phyloP scores from a whole-genome alignment of 2,329 filamentous ascomycete species.

The Calonectria multiphialidica region DNA sequence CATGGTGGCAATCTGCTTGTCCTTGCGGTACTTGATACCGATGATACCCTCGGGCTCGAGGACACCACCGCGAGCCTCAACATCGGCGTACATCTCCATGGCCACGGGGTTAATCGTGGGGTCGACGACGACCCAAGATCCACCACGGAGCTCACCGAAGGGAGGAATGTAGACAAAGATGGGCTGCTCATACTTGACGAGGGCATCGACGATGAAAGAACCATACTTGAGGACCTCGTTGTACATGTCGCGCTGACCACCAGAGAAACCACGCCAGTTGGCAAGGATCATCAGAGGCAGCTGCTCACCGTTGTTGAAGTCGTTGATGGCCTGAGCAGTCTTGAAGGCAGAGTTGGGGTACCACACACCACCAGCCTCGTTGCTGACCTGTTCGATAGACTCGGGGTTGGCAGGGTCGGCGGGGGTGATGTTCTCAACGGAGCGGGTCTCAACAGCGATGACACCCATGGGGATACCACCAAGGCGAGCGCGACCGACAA shows the following conservation, averaged over 20 bases:
- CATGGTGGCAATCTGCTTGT: slow-evolving; percentile 98
- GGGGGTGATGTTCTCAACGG: slow-evolving; percentile 95
- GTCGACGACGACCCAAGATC: slow-evolving; percentile 99
- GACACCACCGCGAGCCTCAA: slow-evolving; percentile 94
- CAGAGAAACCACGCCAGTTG: slow-evolving; percentile 99
- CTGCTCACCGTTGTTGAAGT: slow-evolving; percentile 99
- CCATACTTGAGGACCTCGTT: slow-evolving; percentile 99
- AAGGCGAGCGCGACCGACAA: slow-evolving; percentile 94
- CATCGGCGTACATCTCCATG: slow-evolving; percentile 99
- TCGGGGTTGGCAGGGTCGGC: slow-evolving; percentile 98
- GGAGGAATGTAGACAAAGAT: slow-evolving; percentile 99
- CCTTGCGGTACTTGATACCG: slow-evolving; percentile 97
- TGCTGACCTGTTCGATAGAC: slow-evolving; percentile 94
- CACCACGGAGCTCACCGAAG: slow-evolving; percentile 95
- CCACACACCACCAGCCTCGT: slow-evolving; percentile 98
- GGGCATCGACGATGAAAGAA: slow-evolving; percentile 97
- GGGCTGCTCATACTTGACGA: slow-evolving; percentile 98
- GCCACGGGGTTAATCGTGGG: slow-evolving; percentile 95
- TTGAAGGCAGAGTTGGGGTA: slow-evolving; percentile 99
- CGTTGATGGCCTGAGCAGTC: slow-evolving; percentile 97
- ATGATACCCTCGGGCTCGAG: slow-evolving; percentile 98
- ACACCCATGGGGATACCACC: slow-evolving; percentile 99
- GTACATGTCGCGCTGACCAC: slow-evolving; percentile 99
- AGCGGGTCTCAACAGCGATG: slow-evolving; percentile 94
- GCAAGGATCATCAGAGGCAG: slow-evolving; percentile 98